A percentile compares a stretch with the other conserved stretches of the same genome.
Evolutionary conservation across 371 early-diverging fungal genomes (phyloP).

Genomic region (Vavraia culicis): DNA sequence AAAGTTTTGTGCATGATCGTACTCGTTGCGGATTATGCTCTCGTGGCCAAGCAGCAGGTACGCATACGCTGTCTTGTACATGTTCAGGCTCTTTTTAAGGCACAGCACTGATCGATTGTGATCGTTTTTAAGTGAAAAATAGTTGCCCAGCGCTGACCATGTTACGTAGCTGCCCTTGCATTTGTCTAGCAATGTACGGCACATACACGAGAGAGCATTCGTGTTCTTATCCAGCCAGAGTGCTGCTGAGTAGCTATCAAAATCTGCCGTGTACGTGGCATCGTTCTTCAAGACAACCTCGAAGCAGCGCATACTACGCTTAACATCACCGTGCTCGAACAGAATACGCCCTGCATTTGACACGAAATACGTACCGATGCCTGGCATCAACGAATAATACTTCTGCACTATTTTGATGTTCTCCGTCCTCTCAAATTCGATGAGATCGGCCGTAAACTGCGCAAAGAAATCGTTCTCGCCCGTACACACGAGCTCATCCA

Average conservation of each 20-base stretch:
- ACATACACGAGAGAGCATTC: constrained; percentile 29
- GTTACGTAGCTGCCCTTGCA: constrained; percentile 24
- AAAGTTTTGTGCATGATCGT: constrained; percentile 29
- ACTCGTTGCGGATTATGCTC: constrained; percentile 36
- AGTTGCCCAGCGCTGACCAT: constrained; percentile 42
- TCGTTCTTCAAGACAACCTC: too few relatives aligned
- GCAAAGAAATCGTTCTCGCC: too few relatives aligned
- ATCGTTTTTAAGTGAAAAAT: constrained; percentile 35
- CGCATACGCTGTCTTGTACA: constrained; percentile 35
- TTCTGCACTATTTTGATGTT: too few relatives aligned
- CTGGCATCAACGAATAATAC: constrained; percentile 9
- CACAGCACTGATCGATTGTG: constrained; percentile 29
- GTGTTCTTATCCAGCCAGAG: constrained; percentile 39
- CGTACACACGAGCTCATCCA: too few relatives aligned
- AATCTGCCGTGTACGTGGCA: constrained; percentile 25
- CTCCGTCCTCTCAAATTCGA: too few relatives aligned
- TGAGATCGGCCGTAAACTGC: too few relatives aligned
- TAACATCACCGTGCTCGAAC: constrained; percentile 8
- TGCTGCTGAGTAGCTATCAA: constrained; percentile 41
- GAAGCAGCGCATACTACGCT: constrained; percentile 6
- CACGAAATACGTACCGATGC: constrained; percentile 29
- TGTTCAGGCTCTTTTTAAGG: constrained; percentile 32
- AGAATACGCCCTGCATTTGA: constrained; percentile 12
- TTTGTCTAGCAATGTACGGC: constrained; percentile 31
- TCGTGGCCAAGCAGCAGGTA: constrained; percentile 42